Evolutionary conservation across 2,329 filamentous ascomycete genomes (phyloP).

Genomic region (Magnaporthiopsis poae): DNA sequence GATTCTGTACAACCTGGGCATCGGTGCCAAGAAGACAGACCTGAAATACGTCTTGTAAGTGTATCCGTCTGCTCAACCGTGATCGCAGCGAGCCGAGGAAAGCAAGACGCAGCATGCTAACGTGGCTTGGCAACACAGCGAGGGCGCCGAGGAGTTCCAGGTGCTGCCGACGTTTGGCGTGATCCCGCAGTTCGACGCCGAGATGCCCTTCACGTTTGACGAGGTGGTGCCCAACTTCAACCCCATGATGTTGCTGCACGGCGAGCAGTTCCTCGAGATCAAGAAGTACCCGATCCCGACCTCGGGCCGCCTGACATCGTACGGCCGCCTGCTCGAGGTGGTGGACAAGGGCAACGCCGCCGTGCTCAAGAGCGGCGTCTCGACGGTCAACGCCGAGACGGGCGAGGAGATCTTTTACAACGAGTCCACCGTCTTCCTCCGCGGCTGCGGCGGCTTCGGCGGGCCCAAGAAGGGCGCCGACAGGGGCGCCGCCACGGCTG

Average conservation of each 20-base stretch:
- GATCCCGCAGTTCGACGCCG: slow-evolving; percentile 81
- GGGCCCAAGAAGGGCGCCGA: slow-evolving; percentile 68
- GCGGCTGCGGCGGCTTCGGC: slow-evolving; percentile 82
- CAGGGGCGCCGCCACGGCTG: slow-evolving; percentile 68
- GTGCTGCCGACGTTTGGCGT: slow-evolving; percentile 91
- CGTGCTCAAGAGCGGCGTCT: slow-evolving; percentile 68
- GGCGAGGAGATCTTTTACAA: slow-evolving; percentile 95
- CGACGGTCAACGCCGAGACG: slow-evolving; percentile 73
- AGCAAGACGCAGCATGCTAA: not conserved
- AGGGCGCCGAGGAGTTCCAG: slow-evolving; percentile 86
- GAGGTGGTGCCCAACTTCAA: slow-evolving; percentile 90
- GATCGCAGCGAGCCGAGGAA: not conserved
- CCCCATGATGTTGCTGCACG: slow-evolving; percentile 97
- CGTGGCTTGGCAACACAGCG: slow-evolving; percentile 29
- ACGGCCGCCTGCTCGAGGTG: slow-evolving; percentile 78
- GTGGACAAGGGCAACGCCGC: slow-evolving; percentile 91
- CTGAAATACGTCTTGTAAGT: slow-evolving; percentile 69
- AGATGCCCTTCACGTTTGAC: slow-evolving; percentile 67
- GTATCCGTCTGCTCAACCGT: not conserved
- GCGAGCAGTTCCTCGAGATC: slow-evolving; percentile 95
- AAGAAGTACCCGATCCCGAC: slow-evolving; percentile 87
- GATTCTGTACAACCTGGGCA: slow-evolving; percentile 89
- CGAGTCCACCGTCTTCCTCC: slow-evolving; percentile 84
- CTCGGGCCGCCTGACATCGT: slow-evolving; percentile 62
- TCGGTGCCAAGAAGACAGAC: slow-evolving; percentile 85